A percentile compares a stretch with the other conserved stretches of the same genome.
Conservation (phyloP, 2,329 filamentous ascomycete genomes). For the Herpomyces periplanetae region DNA sequence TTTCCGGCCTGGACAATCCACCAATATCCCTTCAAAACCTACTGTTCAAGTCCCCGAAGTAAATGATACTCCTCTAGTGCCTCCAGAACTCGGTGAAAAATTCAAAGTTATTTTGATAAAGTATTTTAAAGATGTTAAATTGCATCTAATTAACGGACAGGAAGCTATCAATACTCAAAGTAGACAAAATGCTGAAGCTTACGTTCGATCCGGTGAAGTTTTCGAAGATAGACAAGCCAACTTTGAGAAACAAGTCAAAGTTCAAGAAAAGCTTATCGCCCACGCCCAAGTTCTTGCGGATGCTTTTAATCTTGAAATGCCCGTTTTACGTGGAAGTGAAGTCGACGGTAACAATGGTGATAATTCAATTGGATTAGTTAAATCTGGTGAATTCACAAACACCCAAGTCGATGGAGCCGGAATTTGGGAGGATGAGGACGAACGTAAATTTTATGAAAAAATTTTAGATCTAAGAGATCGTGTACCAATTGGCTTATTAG, state of each 20-base stretch:
- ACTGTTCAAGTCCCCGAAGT: constrained; percentile 14
- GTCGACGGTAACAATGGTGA: constrained; percentile 21
- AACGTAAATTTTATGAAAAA: constrained; percentile 91
- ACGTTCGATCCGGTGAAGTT: constrained; percentile 89
- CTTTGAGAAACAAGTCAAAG: constrained; percentile 70
- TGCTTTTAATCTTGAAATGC: constrained; percentile 61
- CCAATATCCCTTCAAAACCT: constrained; percentile 37
- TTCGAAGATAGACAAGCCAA: constrained; percentile 89
- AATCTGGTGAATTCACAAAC: constrained; percentile 63
- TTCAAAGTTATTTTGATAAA: constrained; percentile 51
- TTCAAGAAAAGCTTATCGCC: constrained; percentile 51
- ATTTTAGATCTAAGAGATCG: constrained; percentile 77
- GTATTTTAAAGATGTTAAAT: constrained; percentile 75
- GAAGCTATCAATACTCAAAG: constrained; percentile 54
- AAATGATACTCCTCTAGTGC: constrained; percentile 19
- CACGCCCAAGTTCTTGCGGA: constrained; percentile 78
- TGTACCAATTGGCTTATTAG: constrained; percentile 63
- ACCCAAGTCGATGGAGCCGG: constrained; percentile 63
- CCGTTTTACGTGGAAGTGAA: constrained; percentile 51
- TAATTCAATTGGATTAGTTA: constrained; percentile 60
- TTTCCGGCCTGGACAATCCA: constrained; percentile 39
- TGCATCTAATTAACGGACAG: constrained; percentile 58
- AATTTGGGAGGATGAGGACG: constrained; percentile 96
- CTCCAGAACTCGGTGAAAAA: constrained; percentile 36
- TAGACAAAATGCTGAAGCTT: constrained; percentile 80